Percentiles rank a stretch among this genome's conserved stretches.
These are phyloP conservation scores for Primulina tabacum DNA, from an alignment of 257 asterid species.

Conservation along the genomic window DNA sequence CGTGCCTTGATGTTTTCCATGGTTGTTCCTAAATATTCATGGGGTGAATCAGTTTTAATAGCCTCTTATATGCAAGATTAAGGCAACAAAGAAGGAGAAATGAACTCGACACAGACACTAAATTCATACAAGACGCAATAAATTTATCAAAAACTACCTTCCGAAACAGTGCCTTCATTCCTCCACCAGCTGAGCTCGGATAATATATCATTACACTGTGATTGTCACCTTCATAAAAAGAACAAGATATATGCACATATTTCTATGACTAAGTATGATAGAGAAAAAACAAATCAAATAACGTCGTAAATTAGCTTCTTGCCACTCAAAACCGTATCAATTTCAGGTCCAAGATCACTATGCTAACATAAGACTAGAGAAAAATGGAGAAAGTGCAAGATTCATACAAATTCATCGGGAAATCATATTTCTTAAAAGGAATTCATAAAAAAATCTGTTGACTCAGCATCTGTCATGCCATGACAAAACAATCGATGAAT, in stretches of 20 bases:
- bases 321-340: neutral
- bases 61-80: too few species aligned
- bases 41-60: too few species aligned
- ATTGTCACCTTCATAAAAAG: slow-evolving; percentile 75
- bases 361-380: neutral
- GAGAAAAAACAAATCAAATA: neutral
- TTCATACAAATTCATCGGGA: neutral
- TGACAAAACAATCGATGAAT: neutral
- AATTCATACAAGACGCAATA: neutral
- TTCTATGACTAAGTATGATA: slow-evolving; percentile 3
- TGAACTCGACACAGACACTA: too few species aligned
- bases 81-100: too few species aligned
- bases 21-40: too few species aligned
- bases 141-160: slow-evolving; percentile 34
- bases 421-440: slow-evolving; percentile 8
- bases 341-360: slow-evolving; percentile 18
- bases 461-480: slow-evolving; percentile 9
- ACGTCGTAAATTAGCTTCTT: slow-evolving; percentile 2
- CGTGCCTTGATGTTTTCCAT: too few species aligned
- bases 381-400: neutral
- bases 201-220: slow-evolving; percentile 77
- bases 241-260: slow-evolving; percentile 22
- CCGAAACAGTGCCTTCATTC: slow-evolving; percentile 56
- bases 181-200: slow-evolving; percentile 63
- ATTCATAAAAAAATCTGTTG: neutral